Percentiles rank a stretch among this genome's conserved stretches.
phyloP scores from a whole-genome alignment of 75 land plant species.

The Pinus albicaulis region DNA sequence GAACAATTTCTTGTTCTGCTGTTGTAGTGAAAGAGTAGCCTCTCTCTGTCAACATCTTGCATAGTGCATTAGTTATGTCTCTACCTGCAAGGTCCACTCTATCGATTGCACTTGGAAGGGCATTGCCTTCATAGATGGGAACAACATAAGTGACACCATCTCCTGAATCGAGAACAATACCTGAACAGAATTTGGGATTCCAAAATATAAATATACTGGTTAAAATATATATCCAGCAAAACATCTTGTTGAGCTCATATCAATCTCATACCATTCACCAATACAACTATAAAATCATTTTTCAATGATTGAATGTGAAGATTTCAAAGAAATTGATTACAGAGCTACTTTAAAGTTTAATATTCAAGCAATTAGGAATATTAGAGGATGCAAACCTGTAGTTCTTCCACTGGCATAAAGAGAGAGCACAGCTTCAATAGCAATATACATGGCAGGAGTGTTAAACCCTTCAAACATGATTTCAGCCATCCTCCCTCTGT shows the following conservation, averaged over 20 bases:
- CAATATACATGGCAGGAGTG: constrained; percentile 81
- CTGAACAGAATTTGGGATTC: constrained; percentile 9
- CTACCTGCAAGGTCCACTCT: constrained; percentile 57
- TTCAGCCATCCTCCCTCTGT: constrained; percentile 45
- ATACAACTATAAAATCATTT: too few species aligned
- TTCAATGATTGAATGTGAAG: neutral
- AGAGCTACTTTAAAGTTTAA: neutral
- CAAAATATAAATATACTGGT: neutral
- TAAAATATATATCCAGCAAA: too few species aligned
- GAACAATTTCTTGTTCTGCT: constrained; percentile 50
- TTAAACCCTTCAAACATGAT: constrained; percentile 44
- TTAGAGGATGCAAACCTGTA: constrained; percentile 43
- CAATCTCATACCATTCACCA: too few species aligned
- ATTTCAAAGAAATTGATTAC: neutral
- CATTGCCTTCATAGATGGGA: constrained; percentile 54
- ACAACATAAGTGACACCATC: constrained; percentile 66
- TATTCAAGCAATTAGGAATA: neutral
- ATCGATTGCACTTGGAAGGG: constrained; percentile 46
- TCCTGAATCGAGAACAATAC: constrained; percentile 44
- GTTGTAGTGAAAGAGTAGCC: constrained; percentile 55
- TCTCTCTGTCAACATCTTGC: constrained; percentile 54
- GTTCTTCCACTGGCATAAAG: constrained; percentile 83
- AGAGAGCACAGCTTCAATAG: constrained; percentile 82
- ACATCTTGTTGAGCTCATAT: too few species aligned
- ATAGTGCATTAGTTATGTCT: constrained; percentile 42